Base-by-base conservation (phyloP, 139 green algal genomes). In the Chlamydomonas schloesseri region DNA sequence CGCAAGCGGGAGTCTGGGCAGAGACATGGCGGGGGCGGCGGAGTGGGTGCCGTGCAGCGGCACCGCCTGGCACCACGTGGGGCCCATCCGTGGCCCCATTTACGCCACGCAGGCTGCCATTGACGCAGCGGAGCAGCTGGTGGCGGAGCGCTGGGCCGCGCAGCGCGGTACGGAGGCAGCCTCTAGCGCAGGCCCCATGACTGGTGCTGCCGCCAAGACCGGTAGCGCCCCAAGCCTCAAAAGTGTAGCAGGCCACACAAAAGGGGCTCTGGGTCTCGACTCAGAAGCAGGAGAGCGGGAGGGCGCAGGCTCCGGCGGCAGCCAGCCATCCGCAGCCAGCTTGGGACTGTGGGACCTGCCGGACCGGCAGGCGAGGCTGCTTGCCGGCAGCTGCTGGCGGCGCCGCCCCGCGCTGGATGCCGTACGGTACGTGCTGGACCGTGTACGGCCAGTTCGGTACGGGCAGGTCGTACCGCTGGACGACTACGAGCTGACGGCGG, bases 391-490 rank as follows among this genome's bases (percentile, higher is more conserved):
- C 20, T 85, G 75, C 76, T 89, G 75, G 84, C 47, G 47, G 37
- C 47, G n/a, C 37, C 73, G 73, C 18, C 28, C 55, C 9, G 1
- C 42, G 60, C 24, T 68, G 73, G 62, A 23, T 18, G 75, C 75
- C 4, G 75, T 74, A 57, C 33, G 71, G 84, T 14, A 57, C 17
- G 81, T 55, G 37, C 60, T 81, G n/a, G 68, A 85, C 9, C 75
- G 75, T 23, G 79, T 89, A 28, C 57, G 70, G 82, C 53, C 55
- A 33, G 76, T 91, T 15, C 88, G 84, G 33, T 92, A 88, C 55
- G 84, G 84, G 2, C 88, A 92, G 73, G 31, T 71, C 0, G 84
- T 92, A 28, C 11, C 24, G 58, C n/a, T 92, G 33, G 88, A 92
- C 20, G 60, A 55, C 26, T 82, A 81, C 60, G 69, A 86, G 65